phyloP scores from a whole-genome alignment of 177 flowering plant genomes.

The Vitis hybrid region DNA sequence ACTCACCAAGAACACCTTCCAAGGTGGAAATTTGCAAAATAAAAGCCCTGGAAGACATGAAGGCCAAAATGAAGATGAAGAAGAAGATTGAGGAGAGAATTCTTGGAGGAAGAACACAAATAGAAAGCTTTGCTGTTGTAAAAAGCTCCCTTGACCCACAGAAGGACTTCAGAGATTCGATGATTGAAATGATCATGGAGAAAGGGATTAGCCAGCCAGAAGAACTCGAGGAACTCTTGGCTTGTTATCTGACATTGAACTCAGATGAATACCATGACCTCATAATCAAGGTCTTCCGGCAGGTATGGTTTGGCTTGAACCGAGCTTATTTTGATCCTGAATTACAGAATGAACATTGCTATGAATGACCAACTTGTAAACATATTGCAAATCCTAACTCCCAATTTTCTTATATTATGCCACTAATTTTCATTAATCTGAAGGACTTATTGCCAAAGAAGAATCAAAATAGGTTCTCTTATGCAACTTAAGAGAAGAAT shows the following conservation, averaged over 20 bases:
- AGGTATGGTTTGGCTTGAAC: conserved; percentile 73
- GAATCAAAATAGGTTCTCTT: not conserved
- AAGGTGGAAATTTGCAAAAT: conserved; percentile 58
- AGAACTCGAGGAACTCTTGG: conserved; percentile 79
- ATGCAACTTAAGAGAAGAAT: too few species aligned
- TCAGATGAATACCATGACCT: conserved; percentile 72
- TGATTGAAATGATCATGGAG: conserved; percentile 87
- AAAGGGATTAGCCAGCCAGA: conserved; percentile 47
- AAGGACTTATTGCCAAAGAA: not conserved
- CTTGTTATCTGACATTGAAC: conserved; percentile 77
- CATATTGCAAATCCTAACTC: conserved; percentile 6
- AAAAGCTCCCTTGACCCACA: conserved; percentile 68
- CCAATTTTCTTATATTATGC: not conserved
- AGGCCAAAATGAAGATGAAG: conserved; percentile 48
- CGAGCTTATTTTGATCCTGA: conserved; percentile 16
- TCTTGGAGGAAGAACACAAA: conserved; percentile 16
- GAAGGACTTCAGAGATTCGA: conserved; percentile 80
- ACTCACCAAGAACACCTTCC: conserved; percentile 55
- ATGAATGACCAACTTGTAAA: conserved; percentile 1
- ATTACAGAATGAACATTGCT: conserved; percentile 10
- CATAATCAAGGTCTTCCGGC: conserved; percentile 71
- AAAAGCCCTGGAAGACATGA: conserved; percentile 66
- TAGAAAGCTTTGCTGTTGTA: conserved; percentile 70
- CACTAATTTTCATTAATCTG: not conserved
- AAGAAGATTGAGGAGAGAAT: conserved; percentile 22